Evolutionary conservation across 2,329 filamentous ascomycete genomes (phyloP), one percentile per base, ranked within the genome.

Genomic region (Ploettnerulaceae sp.): DNA sequence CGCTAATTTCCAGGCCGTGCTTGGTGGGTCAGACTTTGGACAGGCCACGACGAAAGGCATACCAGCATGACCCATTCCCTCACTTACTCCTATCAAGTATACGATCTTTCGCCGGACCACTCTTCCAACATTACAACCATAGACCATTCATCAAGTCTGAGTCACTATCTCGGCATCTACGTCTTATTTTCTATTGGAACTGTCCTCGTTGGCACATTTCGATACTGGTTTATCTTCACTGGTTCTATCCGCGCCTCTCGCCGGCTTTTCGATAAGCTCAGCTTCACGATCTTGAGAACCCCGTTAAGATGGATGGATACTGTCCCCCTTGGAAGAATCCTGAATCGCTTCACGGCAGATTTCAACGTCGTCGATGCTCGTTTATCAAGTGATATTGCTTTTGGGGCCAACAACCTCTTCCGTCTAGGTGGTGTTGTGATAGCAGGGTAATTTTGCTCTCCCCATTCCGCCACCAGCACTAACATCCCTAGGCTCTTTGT

Each of bases 231-330:
- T 62, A 69, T 84, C 4, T 86, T 81, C 57, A 56, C 69, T 6
- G 81, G 82, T 37, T 84, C 84, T 9, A 72, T 89, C 55, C 74
- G 72, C 48, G 85, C 85, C 3, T 89, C 84, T n/a, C 72, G 79
- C 29, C 68, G 68, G 34, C 70, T 90, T 3, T 91, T 89, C 53
- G 73, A 79, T 17, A 75, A 75, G 41, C 75, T 89, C 52, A 78
- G 82, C 33, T 80, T 77, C 54, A 73, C 78, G 0, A 74, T 91
- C 8, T 71, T 91, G 3, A 77, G 83, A 14, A 81, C 86, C 5
- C 86, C 84, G 1, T 70, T 90, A n/a, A 73, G 85, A 51, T 89
- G 85, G 84, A 73, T 91, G 28, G 86, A 91, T 60, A 90, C 86
- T 0, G 82, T 89, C 0, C 87, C 87, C 0, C 71, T 89, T 1